Conservation (phyloP, 2,329 filamentous ascomycete genomes). For the Orbilia quercus region DNA sequence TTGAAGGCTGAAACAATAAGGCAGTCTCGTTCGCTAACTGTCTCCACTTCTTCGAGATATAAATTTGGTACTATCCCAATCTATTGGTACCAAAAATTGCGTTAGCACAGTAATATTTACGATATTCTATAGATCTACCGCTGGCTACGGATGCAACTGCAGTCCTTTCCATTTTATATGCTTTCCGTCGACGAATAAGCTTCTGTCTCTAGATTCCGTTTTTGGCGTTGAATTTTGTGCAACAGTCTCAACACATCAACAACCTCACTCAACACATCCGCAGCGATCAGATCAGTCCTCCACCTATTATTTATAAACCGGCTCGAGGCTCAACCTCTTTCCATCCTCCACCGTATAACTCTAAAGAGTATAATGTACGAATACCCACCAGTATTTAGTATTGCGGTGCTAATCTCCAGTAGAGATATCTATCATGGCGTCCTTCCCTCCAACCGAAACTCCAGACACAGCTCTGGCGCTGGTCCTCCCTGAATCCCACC, state of each 20-base stretch:
- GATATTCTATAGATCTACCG: too few relatives aligned
- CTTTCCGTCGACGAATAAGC: neutral
- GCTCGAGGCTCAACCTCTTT: neutral
- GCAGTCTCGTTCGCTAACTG: neutral
- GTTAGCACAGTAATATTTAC: too few relatives aligned
- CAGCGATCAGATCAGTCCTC: neutral
- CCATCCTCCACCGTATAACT: neutral
- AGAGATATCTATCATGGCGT: too few relatives aligned
- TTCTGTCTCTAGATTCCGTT: neutral
- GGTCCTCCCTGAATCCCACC: constrained; percentile 65
- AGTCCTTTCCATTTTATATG: neutral
- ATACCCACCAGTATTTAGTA: too few relatives aligned
- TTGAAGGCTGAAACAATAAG: constrained; percentile 31
- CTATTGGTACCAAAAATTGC: neutral
- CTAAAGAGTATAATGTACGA: too few relatives aligned
- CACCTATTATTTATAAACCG: constrained; percentile 9
- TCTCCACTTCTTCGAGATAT: neutral
- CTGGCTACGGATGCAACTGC: too few relatives aligned
- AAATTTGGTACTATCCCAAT: neutral
- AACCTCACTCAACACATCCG: constrained; percentile 1
- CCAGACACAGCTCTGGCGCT: constrained; percentile 46
- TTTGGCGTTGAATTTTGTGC: neutral
- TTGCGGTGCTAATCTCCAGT: too few relatives aligned
- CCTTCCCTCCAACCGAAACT: constrained; percentile 22
- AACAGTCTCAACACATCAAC: constrained; percentile 13